These are phyloP conservation scores for Neurospora terricola DNA, from an alignment of 495 filamentous ascomycete genomes.

Conservation along the genomic window DNA sequence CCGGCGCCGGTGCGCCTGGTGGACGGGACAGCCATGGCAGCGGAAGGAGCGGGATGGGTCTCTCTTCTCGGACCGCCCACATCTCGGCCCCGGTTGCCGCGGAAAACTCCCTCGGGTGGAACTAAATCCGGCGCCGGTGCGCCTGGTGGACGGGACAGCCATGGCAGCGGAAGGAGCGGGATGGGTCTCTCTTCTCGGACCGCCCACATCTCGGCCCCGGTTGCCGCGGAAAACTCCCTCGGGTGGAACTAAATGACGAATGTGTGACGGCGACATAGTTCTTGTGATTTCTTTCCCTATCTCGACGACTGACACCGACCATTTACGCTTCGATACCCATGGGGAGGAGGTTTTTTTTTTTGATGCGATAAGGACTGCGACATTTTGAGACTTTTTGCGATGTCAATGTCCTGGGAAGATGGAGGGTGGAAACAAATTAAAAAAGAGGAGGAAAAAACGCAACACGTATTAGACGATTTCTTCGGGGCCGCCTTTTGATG, in stretches of 20 bases:
- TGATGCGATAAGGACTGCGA: slow-evolving; percentile 7
- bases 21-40: slow-evolving; percentile 35
- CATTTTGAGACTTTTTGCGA: background rate
- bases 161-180: slow-evolving; percentile 53
- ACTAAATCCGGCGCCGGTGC: slow-evolving; percentile 70
- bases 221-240: slow-evolving; percentile 95
- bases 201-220: slow-evolving; percentile 65
- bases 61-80: slow-evolving; percentile 59
- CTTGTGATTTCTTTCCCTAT: slow-evolving; percentile 15
- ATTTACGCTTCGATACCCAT: slow-evolving; percentile 44
- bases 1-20: slow-evolving; percentile 55
- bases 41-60: slow-evolving; percentile 59
- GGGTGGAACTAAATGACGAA: slow-evolving; percentile 76
- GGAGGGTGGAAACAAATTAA: background rate
- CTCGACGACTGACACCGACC: slow-evolving; percentile 5
- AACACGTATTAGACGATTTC: background rate
- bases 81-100: slow-evolving; percentile 85
- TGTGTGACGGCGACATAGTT: slow-evolving; percentile 22
- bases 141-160: slow-evolving; percentile 36
- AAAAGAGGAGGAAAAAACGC: background rate
- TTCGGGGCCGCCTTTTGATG: background rate
- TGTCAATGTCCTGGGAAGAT: background rate
- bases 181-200: slow-evolving; percentile 66
- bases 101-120: slow-evolving; percentile 97
- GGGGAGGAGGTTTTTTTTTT: slow-evolving; percentile 18